phyloP scores from a whole-genome alignment of 2,329 filamentous ascomycete genomes.

The Neofusicoccum kwambonambiense region DNA sequence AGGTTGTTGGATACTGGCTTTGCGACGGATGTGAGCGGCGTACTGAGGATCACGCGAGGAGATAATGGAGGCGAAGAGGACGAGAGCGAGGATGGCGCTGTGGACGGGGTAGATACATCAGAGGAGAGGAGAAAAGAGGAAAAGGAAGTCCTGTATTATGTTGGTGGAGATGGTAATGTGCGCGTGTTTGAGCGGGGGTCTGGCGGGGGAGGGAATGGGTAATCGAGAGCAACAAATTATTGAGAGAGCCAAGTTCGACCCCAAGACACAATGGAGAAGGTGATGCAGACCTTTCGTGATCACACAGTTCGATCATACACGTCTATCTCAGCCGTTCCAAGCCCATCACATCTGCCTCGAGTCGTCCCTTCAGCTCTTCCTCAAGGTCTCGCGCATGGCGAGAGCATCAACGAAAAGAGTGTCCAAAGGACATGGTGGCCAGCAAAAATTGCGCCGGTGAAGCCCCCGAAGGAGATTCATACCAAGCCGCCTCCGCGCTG shows the following conservation, averaged over 20 bases:
- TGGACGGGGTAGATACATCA: conserved; percentile 24
- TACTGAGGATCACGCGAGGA: conserved; percentile 71
- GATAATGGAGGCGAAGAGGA: conserved; percentile 40
- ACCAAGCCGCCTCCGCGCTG: conserved; percentile 31
- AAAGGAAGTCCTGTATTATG: conserved; percentile 77
- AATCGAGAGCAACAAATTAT: not conserved
- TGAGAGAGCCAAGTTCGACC: too few species aligned
- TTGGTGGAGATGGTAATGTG: conserved; percentile 74
- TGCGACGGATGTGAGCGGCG: conserved; percentile 88
- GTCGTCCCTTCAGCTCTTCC: not conserved
- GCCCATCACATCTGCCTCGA: too few species aligned
- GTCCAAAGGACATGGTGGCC: not conserved
- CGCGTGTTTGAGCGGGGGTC: conserved; percentile 81
- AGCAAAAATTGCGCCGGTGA: conserved; percentile 28
- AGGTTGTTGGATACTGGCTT: conserved; percentile 80
- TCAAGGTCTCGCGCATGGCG: conserved; percentile 12
- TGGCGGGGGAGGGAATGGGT: conserved; percentile 22
- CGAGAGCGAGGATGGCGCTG: conserved; percentile 31
- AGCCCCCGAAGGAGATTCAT: conserved; percentile 35
- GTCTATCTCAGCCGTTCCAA: too few species aligned
- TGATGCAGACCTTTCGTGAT: too few species aligned
- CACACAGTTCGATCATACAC: too few species aligned
- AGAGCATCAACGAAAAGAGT: conserved; percentile 10
- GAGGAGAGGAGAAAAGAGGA: conserved; percentile 40
- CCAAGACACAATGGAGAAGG: too few species aligned